These are phyloP conservation scores for Trametes sp. DNA, from an alignment of 1,284 basidiomycete species.

Conservation along the genomic window DNA sequence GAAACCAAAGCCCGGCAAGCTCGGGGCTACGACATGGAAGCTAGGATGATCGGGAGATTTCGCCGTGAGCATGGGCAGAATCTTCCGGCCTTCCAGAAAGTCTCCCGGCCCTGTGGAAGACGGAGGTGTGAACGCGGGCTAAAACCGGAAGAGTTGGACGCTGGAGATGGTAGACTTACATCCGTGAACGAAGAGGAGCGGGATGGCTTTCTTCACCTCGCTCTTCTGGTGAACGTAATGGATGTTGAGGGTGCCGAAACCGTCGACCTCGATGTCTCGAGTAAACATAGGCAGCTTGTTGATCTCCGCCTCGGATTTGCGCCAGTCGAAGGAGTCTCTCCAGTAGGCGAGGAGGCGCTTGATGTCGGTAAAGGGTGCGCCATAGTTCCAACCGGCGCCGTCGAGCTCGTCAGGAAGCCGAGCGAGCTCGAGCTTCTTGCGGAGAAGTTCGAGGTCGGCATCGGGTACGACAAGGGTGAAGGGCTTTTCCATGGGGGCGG, in stretches of 20 bases:
- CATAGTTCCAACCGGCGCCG: background rate
- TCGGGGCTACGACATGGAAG: constrained; percentile 62
- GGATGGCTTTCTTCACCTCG: background rate
- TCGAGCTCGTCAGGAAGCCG: background rate
- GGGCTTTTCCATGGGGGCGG: background rate
- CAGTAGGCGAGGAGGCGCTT: background rate
- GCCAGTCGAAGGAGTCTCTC: background rate
- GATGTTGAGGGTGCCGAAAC: background rate
- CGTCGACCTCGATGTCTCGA: background rate
- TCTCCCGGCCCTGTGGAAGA: constrained; percentile 58
- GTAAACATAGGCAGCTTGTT: background rate
- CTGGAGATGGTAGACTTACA: background rate
- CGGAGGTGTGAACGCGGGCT: background rate
- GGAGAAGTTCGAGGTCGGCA: background rate
- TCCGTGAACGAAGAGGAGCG: constrained; percentile 2
- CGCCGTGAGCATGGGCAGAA: constrained; percentile 55
- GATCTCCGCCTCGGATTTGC: background rate
- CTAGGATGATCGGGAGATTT: constrained; percentile 51
- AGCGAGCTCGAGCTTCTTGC: background rate
- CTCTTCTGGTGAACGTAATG: background rate
- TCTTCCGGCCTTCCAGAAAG: constrained; percentile 60
- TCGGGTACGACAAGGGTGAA: background rate
- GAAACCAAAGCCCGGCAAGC: constrained; percentile 61
- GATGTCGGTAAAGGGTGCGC: background rate
- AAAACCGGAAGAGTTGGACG: too few species aligned